A percentile compares a stretch with the other conserved stretches of the same genome.
These are phyloP conservation scores for Leishmania gerbilli DNA, from an alignment of 208 protist genomes.

Conservation along the genomic window DNA sequence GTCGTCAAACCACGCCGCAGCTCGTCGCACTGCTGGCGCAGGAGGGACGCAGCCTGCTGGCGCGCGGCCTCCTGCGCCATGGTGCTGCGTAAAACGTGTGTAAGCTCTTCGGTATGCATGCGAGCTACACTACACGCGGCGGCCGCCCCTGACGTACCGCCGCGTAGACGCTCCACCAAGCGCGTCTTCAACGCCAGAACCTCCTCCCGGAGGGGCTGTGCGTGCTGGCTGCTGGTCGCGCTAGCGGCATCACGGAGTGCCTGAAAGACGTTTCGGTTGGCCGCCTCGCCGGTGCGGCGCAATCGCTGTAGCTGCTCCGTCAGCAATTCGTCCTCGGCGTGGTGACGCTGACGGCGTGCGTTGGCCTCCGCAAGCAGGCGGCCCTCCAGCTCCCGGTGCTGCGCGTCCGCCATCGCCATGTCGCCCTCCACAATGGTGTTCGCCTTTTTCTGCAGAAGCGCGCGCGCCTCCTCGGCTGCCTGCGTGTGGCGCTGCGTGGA, in stretches of 20 bases:
- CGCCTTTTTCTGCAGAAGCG: conserved; percentile 31
- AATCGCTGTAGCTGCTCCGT: conserved; percentile 48
- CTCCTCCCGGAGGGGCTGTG: conserved; percentile 18
- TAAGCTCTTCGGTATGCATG: conserved; percentile 51
- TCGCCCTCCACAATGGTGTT: conserved; percentile 42
- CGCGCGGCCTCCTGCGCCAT: conserved; percentile 28
- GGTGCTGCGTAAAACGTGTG: conserved; percentile 24
- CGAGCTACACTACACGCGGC: conserved; percentile 6
- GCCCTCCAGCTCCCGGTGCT: conserved; percentile 42
- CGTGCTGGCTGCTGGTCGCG: conserved; percentile 5
- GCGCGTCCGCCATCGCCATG: conserved; percentile 26
- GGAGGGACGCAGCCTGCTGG: conserved; percentile 22
- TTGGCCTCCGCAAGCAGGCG: conserved; percentile 40
- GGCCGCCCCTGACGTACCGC: not conserved
- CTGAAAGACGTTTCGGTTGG: conserved; percentile 13
- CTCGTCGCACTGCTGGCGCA: conserved; percentile 30
- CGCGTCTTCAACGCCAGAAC: conserved; percentile 25
- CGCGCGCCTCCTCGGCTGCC: conserved; percentile 22
- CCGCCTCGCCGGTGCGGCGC: conserved; percentile 24
- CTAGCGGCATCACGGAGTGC: conserved; percentile 7
- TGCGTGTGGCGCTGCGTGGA: conserved; percentile 18
- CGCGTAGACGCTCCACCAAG: conserved; percentile 36
- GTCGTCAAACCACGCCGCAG: conserved; percentile 28
- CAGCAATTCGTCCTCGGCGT: conserved; percentile 41
- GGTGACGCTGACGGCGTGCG: conserved; percentile 46